Conservation (phyloP, 306 rosid species). For the Corylus avellana region DNA sequence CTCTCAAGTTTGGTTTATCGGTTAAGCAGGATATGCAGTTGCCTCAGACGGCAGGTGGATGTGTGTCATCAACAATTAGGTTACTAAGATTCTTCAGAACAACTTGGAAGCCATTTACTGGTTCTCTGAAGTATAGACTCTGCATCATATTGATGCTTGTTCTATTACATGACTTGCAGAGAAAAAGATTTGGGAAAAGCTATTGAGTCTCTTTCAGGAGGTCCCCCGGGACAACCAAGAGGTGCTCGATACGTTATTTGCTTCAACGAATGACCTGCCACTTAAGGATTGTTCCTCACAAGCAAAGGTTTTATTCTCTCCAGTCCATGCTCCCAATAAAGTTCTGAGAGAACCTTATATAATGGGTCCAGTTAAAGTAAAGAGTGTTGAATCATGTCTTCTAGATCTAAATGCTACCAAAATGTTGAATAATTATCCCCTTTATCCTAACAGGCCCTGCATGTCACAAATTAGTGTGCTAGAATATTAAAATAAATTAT, state of each 20-base stretch:
- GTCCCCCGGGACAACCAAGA: constrained; percentile 51
- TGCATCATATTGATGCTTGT: constrained; percentile 11
- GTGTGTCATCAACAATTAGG: constrained; percentile 34
- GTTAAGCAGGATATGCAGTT: constrained; percentile 22
- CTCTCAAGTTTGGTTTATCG: constrained; percentile 35
- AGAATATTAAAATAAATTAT: too few species aligned
- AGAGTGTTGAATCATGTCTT: background rate
- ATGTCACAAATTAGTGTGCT: background rate
- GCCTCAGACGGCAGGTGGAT: constrained; percentile 38
- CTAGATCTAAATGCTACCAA: background rate
- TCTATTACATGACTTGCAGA: constrained; percentile 40
- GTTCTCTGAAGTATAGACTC: background rate
- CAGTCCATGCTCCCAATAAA: background rate
- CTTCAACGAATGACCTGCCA: constrained; percentile 48
- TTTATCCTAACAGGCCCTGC: background rate
- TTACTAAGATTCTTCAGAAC: constrained; percentile 2
- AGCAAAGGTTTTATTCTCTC: constrained; percentile 40
- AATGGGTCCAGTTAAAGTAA: background rate
- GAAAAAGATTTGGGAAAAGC: constrained; percentile 42
- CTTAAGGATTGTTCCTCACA: constrained; percentile 48
- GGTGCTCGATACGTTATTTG: constrained; percentile 51
- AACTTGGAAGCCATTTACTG: background rate
- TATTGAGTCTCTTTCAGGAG: constrained; percentile 37
- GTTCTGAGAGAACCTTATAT: background rate
- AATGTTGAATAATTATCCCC: background rate